Percentiles rank a stretch among this genome's conserved stretches.
Evolutionary conservation across 1,284 basidiomycete genomes (phyloP).

Genomic region (Naganishia albida): DNA sequence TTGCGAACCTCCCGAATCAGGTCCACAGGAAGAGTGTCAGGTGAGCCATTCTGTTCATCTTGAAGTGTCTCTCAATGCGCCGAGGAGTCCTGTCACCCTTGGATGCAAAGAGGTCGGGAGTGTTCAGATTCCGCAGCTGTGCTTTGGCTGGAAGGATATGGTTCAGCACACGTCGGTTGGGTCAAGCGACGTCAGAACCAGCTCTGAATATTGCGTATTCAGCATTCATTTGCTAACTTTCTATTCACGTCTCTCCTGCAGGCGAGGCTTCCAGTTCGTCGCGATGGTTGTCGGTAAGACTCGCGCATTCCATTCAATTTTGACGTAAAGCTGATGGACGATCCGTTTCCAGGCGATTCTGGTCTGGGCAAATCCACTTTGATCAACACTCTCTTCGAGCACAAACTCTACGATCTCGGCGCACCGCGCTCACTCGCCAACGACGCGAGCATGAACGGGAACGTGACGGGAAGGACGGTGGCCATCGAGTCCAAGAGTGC

Average conservation of each 20-base stretch:
- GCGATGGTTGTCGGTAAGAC: slow-evolving; percentile 91
- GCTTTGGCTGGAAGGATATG: no score
- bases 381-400: slow-evolving; percentile 97
- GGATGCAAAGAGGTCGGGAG: not conserved
- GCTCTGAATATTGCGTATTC: no score
- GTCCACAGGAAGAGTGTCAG: slow-evolving; percentile 93
- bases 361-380: slow-evolving; percentile 96
- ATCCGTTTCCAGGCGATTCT: slow-evolving; percentile 73
- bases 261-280: slow-evolving; percentile 93
- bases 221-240: not conserved
- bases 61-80: not conserved
- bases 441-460: slow-evolving; percentile 53
- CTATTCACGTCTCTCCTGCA: slow-evolving; percentile 21
- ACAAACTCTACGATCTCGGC: slow-evolving; percentile 73
- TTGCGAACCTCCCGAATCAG: slow-evolving; percentile 94
- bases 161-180: no score
- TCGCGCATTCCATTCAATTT: not conserved
- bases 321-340: slow-evolving; percentile 16
- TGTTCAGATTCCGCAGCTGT: not conserved
- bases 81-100: not conserved
- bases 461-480: slow-evolving; percentile 86
- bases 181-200: no score
- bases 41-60: slow-evolving; percentile 44
- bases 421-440: slow-evolving; percentile 25
- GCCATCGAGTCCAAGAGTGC: slow-evolving; percentile 95